Base-by-base conservation (phyloP, 176 grass and related monocot genomes). In the Carex parvula region DNA sequence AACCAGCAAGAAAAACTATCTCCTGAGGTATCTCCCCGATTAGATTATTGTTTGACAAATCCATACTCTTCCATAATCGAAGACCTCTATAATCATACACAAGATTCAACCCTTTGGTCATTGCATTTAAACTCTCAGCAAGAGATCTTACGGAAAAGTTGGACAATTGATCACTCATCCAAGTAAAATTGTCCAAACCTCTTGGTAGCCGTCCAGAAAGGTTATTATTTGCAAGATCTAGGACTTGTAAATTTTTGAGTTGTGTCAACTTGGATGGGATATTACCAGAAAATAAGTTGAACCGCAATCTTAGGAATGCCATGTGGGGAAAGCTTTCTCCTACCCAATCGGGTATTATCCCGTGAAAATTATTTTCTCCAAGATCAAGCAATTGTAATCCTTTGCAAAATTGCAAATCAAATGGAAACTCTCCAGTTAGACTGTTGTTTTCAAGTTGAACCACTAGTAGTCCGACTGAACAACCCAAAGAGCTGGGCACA, bases 361-460 rank as follows among this genome's bases (percentile, higher is more conserved):
- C 74, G 16, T 59, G 73, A 21, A 39, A 55, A 5, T 8, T 35
- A 73, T 79, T 86, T 82, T n/a, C 18, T 20, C 58, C 58, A 60
- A 60, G 58, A 61, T 77, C 85, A 86, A 80, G 33, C 50, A 86
- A 20, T 61, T 75, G 3, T 5, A 39, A 80, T n/a, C 53, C 59
- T n/a, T 1, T 56, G 42, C 11, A 89, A 58, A 13, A 89, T 4
- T 46, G 22, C n/a, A 89, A 58, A 66, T 24, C 30, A 15, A 37
- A 22, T 8, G 87, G 87, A 39, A 89, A 89, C 55, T 82, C 87
- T 81, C 87, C 77, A 6, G 66, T 75, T 8, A 89, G 62, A 20
- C 56, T 67, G 66, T 89, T 86, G 33, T 11, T 86, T 26, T 86
- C 44, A 30, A 89, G 21, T 1, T 73, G 33, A 20, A 85, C 9